A percentile compares a stretch with the other conserved stretches of the same genome.
Conservation (phyloP, 1,284 basidiomycete genomes). For the Marasmius oreades region DNA sequence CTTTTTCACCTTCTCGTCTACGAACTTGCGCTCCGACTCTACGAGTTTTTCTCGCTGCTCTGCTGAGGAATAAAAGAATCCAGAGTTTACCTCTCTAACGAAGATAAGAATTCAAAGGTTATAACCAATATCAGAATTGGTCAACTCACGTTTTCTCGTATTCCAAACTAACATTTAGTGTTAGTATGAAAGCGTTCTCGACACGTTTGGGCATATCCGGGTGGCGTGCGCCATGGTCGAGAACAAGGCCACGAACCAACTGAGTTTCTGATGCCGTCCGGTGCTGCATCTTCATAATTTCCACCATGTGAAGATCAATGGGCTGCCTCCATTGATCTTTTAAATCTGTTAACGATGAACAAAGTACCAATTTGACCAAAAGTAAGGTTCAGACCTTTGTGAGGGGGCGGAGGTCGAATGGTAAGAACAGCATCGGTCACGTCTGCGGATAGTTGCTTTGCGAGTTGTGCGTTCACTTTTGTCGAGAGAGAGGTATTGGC, state of each 20-base stretch:
- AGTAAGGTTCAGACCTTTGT: conserved; percentile 43
- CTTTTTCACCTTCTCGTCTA: conserved; percentile 94
- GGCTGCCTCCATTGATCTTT: conserved; percentile 76
- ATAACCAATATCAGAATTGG: conserved; percentile 4
- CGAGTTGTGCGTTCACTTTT: conserved; percentile 83
- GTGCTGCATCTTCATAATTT: conserved; percentile 99
- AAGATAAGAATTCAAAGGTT: conserved; percentile 15
- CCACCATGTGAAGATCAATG: conserved; percentile 99
- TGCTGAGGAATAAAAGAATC: conserved; percentile 99
- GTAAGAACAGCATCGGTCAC: conserved; percentile 95
- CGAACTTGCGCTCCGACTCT: conserved; percentile 93
- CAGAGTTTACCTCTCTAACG: conserved; percentile 94
- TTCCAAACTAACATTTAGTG: conserved; percentile 96
- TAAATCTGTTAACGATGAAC: conserved; percentile 39
- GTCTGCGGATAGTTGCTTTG: conserved; percentile 87
- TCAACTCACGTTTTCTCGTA: conserved; percentile 96
- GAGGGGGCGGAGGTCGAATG: conserved; percentile 72
- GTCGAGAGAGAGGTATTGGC: conserved; percentile 94
- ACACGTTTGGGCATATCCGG: conserved; percentile 99
- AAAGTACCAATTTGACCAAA: conserved; percentile 16
- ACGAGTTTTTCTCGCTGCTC: conserved; percentile 99
- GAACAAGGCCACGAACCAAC: conserved; percentile 90
- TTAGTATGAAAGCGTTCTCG: conserved; percentile 95
- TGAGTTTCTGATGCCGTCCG: conserved; percentile 98
- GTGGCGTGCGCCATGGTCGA: conserved; percentile 95